Conservation (phyloP, 2,329 filamentous ascomycete species). For the Fusarium equiseti region DNA sequence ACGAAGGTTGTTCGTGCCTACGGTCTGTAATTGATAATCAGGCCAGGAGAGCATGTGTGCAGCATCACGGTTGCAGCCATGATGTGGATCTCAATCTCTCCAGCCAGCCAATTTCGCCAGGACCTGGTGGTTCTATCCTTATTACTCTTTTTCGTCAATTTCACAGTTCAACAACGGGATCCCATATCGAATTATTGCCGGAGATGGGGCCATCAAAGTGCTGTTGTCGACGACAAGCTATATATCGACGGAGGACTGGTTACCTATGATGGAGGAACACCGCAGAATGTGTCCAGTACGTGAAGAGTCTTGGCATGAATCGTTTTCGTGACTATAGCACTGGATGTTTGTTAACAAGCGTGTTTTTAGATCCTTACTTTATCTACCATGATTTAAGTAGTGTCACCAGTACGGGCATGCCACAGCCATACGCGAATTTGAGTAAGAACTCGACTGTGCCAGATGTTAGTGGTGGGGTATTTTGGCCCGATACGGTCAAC, state of each 20-base stretch:
- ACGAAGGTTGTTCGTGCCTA: neutral
- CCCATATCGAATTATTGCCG: conserved; percentile 67
- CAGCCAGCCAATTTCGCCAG: conserved; percentile 27
- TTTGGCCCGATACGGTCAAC: conserved; percentile 73
- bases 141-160: conserved; percentile 34
- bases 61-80: conserved; percentile 38
- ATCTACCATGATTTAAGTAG: conserved; percentile 68
- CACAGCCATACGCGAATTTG: conserved; percentile 67
- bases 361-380: conserved; percentile 50
- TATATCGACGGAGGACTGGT: conserved; percentile 73
- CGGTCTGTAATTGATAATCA: conserved; percentile 22
- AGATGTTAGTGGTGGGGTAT: conserved; percentile 56
- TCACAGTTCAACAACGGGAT: conserved; percentile 57
- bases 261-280: conserved; percentile 64
- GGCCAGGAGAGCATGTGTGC: conserved; percentile 42
- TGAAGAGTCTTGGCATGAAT: conserved; percentile 19
- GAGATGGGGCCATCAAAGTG: conserved; percentile 69
- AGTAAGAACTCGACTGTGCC: conserved; percentile 71
- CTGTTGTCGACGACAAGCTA: conserved; percentile 68
- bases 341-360: conserved; percentile 14
- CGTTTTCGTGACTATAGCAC: neutral
- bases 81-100: conserved; percentile 44
- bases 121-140: conserved; percentile 38
- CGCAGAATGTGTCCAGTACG: conserved; percentile 69
- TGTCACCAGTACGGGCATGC: conserved; percentile 59